These are phyloP conservation scores for Xylariaceae sp. DNA, from an alignment of 2,329 filamentous ascomycete genomes.

Conservation along the genomic window DNA sequence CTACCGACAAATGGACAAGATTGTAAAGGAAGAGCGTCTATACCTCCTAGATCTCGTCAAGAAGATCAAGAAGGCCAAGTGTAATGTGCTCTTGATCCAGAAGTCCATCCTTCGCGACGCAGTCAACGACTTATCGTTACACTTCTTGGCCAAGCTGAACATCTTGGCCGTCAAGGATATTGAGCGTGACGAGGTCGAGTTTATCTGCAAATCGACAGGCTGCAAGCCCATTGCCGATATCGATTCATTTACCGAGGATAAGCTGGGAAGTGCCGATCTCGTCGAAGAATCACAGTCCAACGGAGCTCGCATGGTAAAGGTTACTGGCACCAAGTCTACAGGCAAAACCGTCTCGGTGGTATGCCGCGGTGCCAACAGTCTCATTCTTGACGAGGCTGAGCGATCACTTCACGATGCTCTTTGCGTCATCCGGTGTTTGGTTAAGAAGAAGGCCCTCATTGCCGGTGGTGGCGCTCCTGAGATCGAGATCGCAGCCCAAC, in stretches of 20 bases:
- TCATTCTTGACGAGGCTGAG: conserved; percentile 96
- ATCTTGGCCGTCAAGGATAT: conserved; percentile 97
- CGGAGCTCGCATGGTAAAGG: conserved; percentile 89
- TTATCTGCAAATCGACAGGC: conserved; percentile 97
- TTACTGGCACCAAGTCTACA: conserved; percentile 81
- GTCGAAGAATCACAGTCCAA: conserved; percentile 87
- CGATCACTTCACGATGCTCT: conserved; percentile 95
- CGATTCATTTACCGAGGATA: conserved; percentile 98
- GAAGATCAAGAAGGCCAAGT: conserved; percentile 99
- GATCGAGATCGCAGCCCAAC: conserved; percentile 87
- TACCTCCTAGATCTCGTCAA: conserved; percentile 99
- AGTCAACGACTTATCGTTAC: conserved; percentile 93
- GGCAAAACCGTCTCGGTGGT: conserved; percentile 92
- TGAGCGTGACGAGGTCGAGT: conserved; percentile 97
- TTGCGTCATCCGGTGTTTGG: conserved; percentile 92
- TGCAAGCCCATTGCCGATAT: conserved; percentile 99
- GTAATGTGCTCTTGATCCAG: conserved; percentile 96
- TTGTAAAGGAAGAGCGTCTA: conserved; percentile 96
- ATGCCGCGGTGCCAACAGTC: conserved; percentile 85
- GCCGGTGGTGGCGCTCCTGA: conserved; percentile 95
- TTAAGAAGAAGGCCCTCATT: conserved; percentile 99
- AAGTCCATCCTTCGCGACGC: conserved; percentile 98
- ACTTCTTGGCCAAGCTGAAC: conserved; percentile 95
- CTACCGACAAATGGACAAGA: conserved; percentile 99
- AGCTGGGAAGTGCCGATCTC: conserved; percentile 88